A percentile compares a stretch with the other conserved stretches of the same genome.
These are phyloP conservation scores for Amanita inopinata DNA, from an alignment of 768 basidiomycete species.

Conservation along the genomic window DNA sequence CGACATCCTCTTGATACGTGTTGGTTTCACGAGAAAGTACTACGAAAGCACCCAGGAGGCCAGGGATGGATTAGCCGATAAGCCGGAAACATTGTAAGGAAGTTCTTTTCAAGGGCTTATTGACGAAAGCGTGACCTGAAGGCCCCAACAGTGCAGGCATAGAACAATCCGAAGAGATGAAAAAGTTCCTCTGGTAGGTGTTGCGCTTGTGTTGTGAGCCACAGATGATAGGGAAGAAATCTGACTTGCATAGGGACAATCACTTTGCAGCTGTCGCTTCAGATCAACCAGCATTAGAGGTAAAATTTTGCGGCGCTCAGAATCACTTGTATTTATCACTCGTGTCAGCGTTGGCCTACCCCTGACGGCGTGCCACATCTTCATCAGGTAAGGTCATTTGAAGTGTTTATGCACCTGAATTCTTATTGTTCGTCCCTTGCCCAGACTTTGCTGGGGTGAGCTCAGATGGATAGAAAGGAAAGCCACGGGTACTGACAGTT, in stretches of 20 bases:
- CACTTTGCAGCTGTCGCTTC: slow-evolving; percentile 65
- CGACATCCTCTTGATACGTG: slow-evolving; percentile 51
- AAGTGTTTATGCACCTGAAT: background rate
- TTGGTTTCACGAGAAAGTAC: slow-evolving; percentile 57
- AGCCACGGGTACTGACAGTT: background rate
- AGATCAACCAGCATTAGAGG: slow-evolving; percentile 60
- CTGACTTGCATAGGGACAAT: slow-evolving; percentile 37
- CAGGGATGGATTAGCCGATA: slow-evolving; percentile 30
- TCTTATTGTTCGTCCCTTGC: background rate
- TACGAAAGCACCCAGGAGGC: slow-evolving; percentile 30
- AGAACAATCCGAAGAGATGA: slow-evolving; percentile 62
- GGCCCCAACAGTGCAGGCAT: slow-evolving; percentile 52
- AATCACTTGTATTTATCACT: slow-evolving; percentile 6
- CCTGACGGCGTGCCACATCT: slow-evolving; percentile 32
- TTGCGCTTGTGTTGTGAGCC: no score
- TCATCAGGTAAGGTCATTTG: slow-evolving; percentile 40
- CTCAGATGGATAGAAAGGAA: no score
- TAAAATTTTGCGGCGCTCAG: slow-evolving; percentile 14
- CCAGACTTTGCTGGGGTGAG: slow-evolving; percentile 54
- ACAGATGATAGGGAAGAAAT: slow-evolving; percentile 1
- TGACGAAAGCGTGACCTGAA: no score
- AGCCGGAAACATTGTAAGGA: slow-evolving; percentile 47
- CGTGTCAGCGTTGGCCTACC: slow-evolving; percentile 40
- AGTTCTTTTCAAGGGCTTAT: background rate
- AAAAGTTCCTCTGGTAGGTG: slow-evolving; percentile 57